Percentiles rank a stretch among this genome's conserved stretches.
phyloP scores from a whole-genome alignment of 2,329 filamentous ascomycete genomes.

The Claviceps humidiphila region DNA sequence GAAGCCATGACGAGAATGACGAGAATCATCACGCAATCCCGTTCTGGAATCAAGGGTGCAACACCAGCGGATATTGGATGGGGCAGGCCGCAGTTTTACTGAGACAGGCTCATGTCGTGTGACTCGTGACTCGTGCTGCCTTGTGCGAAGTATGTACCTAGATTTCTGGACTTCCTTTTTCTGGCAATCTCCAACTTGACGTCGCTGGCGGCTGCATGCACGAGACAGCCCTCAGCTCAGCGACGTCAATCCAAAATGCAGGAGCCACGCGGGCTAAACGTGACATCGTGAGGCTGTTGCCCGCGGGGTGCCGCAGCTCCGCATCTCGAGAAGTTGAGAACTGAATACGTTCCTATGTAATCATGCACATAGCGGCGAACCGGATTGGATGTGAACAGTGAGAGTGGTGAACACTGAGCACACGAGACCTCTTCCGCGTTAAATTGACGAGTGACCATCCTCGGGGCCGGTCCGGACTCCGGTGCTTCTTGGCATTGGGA shows the following conservation, averaged over 20 bases:
- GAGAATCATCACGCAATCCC: neutral
- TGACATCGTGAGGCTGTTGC: too few relatives aligned
- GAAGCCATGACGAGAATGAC: neutral
- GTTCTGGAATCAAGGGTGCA: neutral
- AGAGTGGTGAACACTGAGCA: neutral
- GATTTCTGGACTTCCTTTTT: neutral
- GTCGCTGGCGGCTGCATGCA: neutral
- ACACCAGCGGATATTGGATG: neutral
- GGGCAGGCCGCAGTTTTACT: neutral
- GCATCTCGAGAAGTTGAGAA: too few relatives aligned
- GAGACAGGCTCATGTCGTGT: neutral
- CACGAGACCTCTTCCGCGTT: neutral
- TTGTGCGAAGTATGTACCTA: too few relatives aligned
- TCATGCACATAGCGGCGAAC: too few relatives aligned
- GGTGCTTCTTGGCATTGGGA: neutral
- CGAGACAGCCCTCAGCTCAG: neutral
- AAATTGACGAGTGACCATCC: neutral
- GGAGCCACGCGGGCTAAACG: neutral
- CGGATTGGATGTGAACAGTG: too few relatives aligned
- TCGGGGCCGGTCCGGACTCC: neutral
- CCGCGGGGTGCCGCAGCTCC: too few relatives aligned
- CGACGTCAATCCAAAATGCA: neutral
- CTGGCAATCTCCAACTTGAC: neutral
- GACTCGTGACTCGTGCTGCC: too few relatives aligned
- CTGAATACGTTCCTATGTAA: too few relatives aligned